Evolutionary conservation across 2,329 filamentous ascomycete species (phyloP).

Genomic region (Cladophialophora yegresii): DNA sequence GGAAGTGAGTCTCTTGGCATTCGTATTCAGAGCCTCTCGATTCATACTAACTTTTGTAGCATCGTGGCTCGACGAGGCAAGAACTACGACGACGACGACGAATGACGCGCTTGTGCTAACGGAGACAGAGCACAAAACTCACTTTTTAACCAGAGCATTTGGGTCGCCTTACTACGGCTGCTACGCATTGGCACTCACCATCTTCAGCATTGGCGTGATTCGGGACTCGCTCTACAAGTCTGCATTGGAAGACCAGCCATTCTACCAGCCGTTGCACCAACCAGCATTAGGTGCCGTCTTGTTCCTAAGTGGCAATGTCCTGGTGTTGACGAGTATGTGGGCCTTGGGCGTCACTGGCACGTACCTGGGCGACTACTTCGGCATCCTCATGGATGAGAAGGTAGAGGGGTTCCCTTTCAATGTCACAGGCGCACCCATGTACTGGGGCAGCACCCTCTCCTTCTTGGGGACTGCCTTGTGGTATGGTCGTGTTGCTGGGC

Average conservation of each 20-base stretch:
- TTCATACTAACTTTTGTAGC: conserved; percentile 52
- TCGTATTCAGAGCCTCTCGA: conserved; percentile 13
- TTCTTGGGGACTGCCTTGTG: conserved; percentile 86
- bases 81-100: conserved; percentile 33
- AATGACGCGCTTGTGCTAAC: conserved; percentile 25
- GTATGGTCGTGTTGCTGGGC: conserved; percentile 82
- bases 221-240: conserved; percentile 86
- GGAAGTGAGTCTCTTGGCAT: conserved; percentile 72
- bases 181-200: conserved; percentile 83
- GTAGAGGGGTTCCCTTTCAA: conserved; percentile 97
- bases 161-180: conserved; percentile 77
- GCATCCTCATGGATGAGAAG: conserved; percentile 92
- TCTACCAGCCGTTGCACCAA: conserved; percentile 69
- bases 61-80: conserved; percentile 79
- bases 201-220: conserved; percentile 88
- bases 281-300: conserved; percentile 69
- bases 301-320: conserved; percentile 72
- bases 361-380: conserved; percentile 97
- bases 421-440: conserved; percentile 89
- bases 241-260: conserved; percentile 74
- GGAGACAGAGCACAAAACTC: conserved; percentile 76
- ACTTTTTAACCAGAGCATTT: conserved; percentile 83
- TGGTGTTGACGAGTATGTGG: conserved; percentile 89
- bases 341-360: conserved; percentile 91
- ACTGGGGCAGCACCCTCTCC: conserved; percentile 88